Base-by-base conservation (phyloP, 495 filamentous ascomycete species). In the Penicillium bialowiezense region DNA sequence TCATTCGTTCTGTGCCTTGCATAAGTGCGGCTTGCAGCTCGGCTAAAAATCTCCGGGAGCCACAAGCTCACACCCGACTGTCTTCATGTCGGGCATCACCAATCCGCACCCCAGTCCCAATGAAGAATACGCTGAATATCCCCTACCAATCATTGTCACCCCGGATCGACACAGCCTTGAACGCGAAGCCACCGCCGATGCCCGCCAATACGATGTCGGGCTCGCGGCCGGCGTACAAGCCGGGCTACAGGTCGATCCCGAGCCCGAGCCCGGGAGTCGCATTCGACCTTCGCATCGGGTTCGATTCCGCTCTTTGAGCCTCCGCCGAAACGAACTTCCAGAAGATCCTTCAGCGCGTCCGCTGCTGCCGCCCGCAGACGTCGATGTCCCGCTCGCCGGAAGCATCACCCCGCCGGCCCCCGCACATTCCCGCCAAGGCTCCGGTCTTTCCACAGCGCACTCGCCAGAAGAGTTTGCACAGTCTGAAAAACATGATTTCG, bases 341-440 rank as follows among this genome's bases (percentile, higher is more conserved):
- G 50, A 52, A 13, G 53, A 56, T 14, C 15, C 50, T 5, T 35
- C 55, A 0, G 37, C 55, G 0, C 41, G 46, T n/a, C 60, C 57
- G 20, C 47, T 64, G 23, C 34, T 64, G 35, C 50, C 55, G 18
- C 38, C 58, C n/a, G 31, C 55, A 9, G 52, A 56, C 19, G 42
- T 9, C 13, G 54, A 62, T 37, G 8, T 55, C 8, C 50, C 55
- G 5, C 26, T 63, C 0, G 39, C 61, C 45, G 61, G 59, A 55
- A 56, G 26, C 58, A 48, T 64, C 55, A 64, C 61, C 52, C 61
- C 61, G 42, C 61, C 61, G 4, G 61, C 52, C 35, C 58, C 58
- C 41, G 29, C 59, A 28, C 48, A 59, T 56, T 56, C 57, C 28
- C 52, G 50, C n/a, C 41, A 42, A 36, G 52, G 45, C 13, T 48